Evolutionary conservation across 2,329 filamentous ascomycete species (phyloP), one percentile per base, ranked within the genome.

Genomic region (Sordariomycetes sp.): DNA sequence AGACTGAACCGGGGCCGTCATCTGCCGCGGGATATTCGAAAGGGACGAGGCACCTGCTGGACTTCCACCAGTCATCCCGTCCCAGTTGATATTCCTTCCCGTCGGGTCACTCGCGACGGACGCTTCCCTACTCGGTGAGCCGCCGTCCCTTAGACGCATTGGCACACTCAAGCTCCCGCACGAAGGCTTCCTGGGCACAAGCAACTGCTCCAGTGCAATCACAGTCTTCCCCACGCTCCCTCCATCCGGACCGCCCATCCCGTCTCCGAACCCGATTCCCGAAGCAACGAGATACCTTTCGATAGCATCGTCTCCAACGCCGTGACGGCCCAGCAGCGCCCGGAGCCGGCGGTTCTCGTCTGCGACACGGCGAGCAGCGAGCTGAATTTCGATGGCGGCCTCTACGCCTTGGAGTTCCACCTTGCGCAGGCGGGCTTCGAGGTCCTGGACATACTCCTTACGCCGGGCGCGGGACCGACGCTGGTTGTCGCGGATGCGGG

Each of bases 401-500:
- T 86, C 79, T 54, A 87, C 76, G 20, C 87, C 86, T 35, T 78
- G 72, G 42, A 80, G 74, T 67, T 90, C 84, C 65, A 79, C 88
- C 56, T 72, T 70, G 53, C 82, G 78, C 58, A 86, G 70, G 58
- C 79, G 81, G 53, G 73, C 69, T 67, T 88, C 84, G 22, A 88
- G 74, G 53, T 85, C 84, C 60, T 82, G 75, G 45, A 89, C 71
- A 65, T 90, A 89, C 65, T 89, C 85, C 72, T 86, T 88, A 61
- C 84, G 78, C 39, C 86, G 79, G 52, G 85, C 85, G 56, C 87
- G 82, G n/a, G 84, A 89, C 60, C 86, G 82, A 58, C 87, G 78
- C 67, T 90, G 87, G 64, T 90, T 91, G 64, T 90, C 85, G 61
- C 87, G 80, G 62, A 90, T 85, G 59, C 86, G 83, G 60, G 69